phyloP scores from a whole-genome alignment of 176 grass and related monocot species.

The Cenchrus americanus region DNA sequence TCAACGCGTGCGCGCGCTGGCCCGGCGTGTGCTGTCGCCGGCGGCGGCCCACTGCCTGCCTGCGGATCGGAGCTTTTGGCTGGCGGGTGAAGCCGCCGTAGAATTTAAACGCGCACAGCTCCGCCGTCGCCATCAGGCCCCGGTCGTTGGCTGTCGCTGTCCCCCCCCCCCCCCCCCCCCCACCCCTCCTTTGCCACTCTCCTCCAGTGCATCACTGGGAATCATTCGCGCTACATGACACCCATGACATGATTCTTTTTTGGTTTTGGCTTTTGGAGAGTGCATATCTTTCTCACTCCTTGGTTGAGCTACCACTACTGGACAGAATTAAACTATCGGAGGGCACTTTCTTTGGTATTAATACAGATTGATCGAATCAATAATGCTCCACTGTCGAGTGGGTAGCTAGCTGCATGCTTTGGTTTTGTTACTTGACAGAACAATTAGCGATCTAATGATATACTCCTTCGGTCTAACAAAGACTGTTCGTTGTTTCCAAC shows the following conservation, averaged over 20 bases:
- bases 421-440: not conserved
- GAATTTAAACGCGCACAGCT: constrained; percentile 28
- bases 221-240: constrained; percentile 4
- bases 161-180: too few relatives aligned
- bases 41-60: not conserved
- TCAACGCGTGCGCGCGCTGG: not conserved
- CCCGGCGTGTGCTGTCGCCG: not conserved
- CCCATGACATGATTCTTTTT: not conserved
- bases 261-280: not conserved
- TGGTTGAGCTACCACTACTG: constrained; percentile 39
- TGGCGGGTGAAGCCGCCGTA: constrained; percentile 28
- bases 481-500: too few relatives aligned
- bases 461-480: too few relatives aligned
- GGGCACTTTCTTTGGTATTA: not conserved
- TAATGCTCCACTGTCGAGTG: not conserved
- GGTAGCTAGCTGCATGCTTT: not conserved
- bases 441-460: not conserved
- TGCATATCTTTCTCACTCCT: not conserved
- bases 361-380: not conserved
- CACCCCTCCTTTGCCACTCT: not conserved
- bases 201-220: not conserved
- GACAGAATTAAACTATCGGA: not conserved
- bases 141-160: constrained; percentile 42
- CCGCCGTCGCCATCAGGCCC: constrained; percentile 35
- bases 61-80: too few relatives aligned